A percentile compares a stretch with the other conserved stretches of the same genome.
These are phyloP conservation scores for Botrytis pseudocinerea DNA, from an alignment of 2,329 filamentous ascomycete species.

Conservation along the genomic window DNA sequence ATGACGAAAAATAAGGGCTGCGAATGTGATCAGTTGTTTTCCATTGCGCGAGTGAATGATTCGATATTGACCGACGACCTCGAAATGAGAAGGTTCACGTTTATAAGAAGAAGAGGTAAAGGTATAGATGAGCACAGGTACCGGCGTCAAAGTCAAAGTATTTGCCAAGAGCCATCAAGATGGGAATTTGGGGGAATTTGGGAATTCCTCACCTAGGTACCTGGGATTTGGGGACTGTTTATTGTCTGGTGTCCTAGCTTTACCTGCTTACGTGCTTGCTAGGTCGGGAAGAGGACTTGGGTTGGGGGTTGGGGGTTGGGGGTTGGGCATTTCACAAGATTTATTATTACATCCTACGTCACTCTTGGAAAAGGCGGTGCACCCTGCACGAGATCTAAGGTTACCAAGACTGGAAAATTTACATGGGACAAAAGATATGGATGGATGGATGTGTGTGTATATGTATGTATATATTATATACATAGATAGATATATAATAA, in stretches of 20 bases:
- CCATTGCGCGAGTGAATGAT: neutral
- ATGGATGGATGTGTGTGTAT: too few species aligned
- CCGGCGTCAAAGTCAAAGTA: neutral
- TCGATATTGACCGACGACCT: neutral
- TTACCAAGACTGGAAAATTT: too few species aligned
- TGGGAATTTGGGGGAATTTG: neutral
- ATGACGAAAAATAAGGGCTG: neutral
- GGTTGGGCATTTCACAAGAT: too few species aligned
- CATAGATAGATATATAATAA: too few species aligned
- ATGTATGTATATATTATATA: too few species aligned
- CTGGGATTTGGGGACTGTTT: too few species aligned
- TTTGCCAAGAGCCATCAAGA: neutral
- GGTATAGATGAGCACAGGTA: neutral
- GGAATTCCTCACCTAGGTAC: neutral
- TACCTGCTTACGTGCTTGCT: neutral
- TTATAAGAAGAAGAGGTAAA: neutral
- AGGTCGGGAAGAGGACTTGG: too few species aligned
- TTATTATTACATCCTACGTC: conserved; percentile 14
- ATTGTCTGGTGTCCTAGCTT: neutral
- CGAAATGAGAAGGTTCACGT: neutral
- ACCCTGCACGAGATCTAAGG: neutral
- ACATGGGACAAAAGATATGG: too few species aligned
- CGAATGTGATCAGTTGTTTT: neutral
- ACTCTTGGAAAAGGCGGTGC: neutral
- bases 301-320: too few species aligned